Evolutionary conservation across 1,139 yeast species (phyloP).

Genomic region (Debaryomyces sp.): DNA sequence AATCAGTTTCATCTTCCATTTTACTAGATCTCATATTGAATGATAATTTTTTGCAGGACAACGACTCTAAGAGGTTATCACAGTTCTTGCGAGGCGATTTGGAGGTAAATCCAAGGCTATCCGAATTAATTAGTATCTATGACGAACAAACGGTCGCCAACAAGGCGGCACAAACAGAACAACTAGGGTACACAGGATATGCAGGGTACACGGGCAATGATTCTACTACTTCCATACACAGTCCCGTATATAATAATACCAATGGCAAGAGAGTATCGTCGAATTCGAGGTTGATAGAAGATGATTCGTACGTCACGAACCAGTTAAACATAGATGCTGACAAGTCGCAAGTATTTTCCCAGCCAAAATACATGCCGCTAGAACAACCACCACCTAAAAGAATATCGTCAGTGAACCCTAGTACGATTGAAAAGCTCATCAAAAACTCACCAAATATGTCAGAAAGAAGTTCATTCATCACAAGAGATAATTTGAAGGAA

Average conservation of each 20-base stretch:
- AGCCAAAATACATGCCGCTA: conserved; percentile 11
- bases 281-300: conserved; percentile 29
- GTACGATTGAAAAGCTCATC: conserved; percentile 50
- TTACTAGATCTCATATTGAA: conserved; percentile 48
- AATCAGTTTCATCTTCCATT: conserved; percentile 46
- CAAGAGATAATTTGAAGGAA: conserved; percentile 66
- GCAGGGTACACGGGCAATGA: not conserved
- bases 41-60: conserved; percentile 49
- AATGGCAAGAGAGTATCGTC: conserved; percentile 30
- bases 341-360: conserved; percentile 7
- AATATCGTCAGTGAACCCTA: conserved; percentile 41
- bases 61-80: conserved; percentile 47
- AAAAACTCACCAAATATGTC: conserved; percentile 38
- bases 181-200: not conserved
- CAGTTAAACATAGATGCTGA: conserved; percentile 24
- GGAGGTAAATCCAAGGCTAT: conserved; percentile 45
- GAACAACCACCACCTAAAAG: conserved; percentile 15
- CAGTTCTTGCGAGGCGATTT: conserved; percentile 53
- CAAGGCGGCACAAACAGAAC: not conserved
- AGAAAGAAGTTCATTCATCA: conserved; percentile 44
- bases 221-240: not conserved
- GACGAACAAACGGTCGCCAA: conserved; percentile 18
- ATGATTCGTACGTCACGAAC: conserved; percentile 24
- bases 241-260: not conserved
- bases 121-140: conserved; percentile 45